A percentile compares a stretch with the other conserved stretches of the same genome.
phyloP scores from a whole-genome alignment of 1,284 basidiomycete species.

The Microbotryomycetes sp. region DNA sequence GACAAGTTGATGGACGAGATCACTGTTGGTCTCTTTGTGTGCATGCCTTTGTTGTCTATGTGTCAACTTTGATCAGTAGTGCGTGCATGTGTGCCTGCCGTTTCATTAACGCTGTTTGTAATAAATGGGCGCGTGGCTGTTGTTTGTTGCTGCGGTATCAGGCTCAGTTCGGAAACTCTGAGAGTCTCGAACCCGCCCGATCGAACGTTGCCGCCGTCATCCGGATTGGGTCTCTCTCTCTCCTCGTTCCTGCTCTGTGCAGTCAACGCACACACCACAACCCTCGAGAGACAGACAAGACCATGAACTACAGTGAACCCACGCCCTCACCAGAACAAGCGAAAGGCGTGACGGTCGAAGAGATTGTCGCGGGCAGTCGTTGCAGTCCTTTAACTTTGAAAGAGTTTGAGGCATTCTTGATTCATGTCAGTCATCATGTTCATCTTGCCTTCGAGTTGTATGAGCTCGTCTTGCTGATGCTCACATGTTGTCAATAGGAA shows the following conservation, averaged over 20 bases:
- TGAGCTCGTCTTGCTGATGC: not conserved
- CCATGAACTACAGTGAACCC: not conserved
- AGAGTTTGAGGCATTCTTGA: constrained; percentile 18
- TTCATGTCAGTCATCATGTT: constrained; percentile 13
- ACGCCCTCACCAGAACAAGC: not conserved
- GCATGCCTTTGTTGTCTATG: too few relatives aligned
- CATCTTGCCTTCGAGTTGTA: not conserved
- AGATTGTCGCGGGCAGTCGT: constrained; percentile 11
- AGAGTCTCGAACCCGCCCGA: not conserved
- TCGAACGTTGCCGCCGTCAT: not conserved
- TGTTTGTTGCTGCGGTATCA: too few relatives aligned
- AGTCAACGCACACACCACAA: too few relatives aligned
- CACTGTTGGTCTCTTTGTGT: too few relatives aligned
- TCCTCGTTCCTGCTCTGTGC: too few relatives aligned
- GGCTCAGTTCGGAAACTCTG: not conserved
- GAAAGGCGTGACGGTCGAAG: constrained; percentile 11
- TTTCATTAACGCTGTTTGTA: too few relatives aligned
- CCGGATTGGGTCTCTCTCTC: too few relatives aligned
- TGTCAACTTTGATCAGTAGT: too few relatives aligned
- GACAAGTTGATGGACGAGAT: too few relatives aligned
- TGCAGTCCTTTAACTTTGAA: constrained; percentile 15
- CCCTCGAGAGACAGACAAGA: not conserved
- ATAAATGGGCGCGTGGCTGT: too few relatives aligned
- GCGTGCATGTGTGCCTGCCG: too few relatives aligned
- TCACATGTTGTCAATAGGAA: not conserved